These are phyloP conservation scores for Pythium guiyangense DNA, from an alignment of 352 stramenopile species.

Conservation along the genomic window DNA sequence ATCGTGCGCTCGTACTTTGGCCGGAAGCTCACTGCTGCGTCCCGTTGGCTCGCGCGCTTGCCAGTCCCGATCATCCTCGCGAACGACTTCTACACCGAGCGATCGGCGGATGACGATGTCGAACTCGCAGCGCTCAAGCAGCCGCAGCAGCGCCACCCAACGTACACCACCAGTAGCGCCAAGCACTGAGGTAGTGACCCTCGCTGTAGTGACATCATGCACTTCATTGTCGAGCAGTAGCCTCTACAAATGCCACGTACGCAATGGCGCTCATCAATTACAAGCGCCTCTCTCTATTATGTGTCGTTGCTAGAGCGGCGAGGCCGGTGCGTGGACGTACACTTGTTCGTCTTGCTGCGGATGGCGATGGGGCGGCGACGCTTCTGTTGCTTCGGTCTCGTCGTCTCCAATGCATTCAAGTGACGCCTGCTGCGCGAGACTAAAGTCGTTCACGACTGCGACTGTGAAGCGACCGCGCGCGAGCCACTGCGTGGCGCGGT, in stretches of 20 bases:
- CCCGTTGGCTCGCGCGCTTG: constrained; percentile 3
- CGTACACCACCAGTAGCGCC: not conserved
- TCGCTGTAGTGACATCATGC: not conserved
- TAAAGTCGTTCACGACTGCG: constrained; percentile 10
- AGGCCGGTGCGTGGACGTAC: not conserved
- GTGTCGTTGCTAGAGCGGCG: not conserved
- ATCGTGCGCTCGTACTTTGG: constrained; percentile 32
- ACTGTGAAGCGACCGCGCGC: constrained; percentile 1
- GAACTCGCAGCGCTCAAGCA: constrained; percentile 7
- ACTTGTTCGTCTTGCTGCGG: not conserved
- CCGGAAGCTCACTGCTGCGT: constrained; percentile 8
- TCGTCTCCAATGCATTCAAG: not conserved
- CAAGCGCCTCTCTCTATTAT: no score
- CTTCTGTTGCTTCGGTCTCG: not conserved
- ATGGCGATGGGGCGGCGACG: not conserved
- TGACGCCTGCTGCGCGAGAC: not conserved
- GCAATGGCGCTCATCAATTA: no score
- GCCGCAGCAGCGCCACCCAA: not conserved
- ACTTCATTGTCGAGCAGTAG: no score
- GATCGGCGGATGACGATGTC: not conserved
- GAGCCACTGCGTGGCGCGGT: constrained; percentile 2
- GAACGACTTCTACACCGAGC: constrained; percentile 11
- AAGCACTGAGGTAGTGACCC: no score
- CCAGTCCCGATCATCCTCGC: constrained; percentile 5
- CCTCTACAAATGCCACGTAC: no score